Evolutionary conservation across 1,284 basidiomycete genomes (phyloP).

Genomic region (Phenoliferia sp.): DNA sequence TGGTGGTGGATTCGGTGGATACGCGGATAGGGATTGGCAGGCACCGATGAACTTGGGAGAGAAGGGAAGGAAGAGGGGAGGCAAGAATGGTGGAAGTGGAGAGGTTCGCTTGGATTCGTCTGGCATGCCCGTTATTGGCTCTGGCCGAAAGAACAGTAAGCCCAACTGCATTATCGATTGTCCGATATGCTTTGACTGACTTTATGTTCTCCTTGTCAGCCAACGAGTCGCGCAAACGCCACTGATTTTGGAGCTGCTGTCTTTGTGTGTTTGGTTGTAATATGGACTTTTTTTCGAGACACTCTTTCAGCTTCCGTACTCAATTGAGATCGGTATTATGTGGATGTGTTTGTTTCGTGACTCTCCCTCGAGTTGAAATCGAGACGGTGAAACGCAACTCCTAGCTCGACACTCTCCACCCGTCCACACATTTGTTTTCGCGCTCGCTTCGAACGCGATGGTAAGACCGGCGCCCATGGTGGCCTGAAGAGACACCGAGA

Average conservation of each 20-base stretch:
- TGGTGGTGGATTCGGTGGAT: slow-evolving; percentile 58
- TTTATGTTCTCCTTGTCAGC: background rate
- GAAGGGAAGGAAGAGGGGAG: slow-evolving; percentile 66
- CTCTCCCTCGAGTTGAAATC: too few relatives aligned
- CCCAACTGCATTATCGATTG: background rate
- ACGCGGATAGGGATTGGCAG: slow-evolving; percentile 80
- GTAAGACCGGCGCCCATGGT: too few relatives aligned
- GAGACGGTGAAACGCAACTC: too few relatives aligned
- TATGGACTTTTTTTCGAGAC: too few relatives aligned
- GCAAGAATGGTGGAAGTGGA: slow-evolving; percentile 48
- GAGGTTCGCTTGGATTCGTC: slow-evolving; percentile 47
- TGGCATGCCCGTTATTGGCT: slow-evolving; percentile 74
- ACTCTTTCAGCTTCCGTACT: too few relatives aligned
- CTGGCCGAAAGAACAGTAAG: slow-evolving; percentile 65
- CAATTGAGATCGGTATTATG: too few relatives aligned
- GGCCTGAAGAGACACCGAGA: too few relatives aligned
- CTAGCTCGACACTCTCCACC: too few relatives aligned
- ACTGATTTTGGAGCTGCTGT: background rate
- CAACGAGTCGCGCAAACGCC: slow-evolving; percentile 6
- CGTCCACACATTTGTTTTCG: too few relatives aligned
- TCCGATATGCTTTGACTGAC: background rate
- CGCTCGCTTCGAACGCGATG: too few relatives aligned
- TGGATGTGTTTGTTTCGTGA: too few relatives aligned
- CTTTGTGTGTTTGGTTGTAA: too few relatives aligned
- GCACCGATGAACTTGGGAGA: slow-evolving; percentile 68